These are phyloP conservation scores for Pyrrhoderma noxium DNA, from an alignment of 1,284 basidiomycete species.

Conservation along the genomic window DNA sequence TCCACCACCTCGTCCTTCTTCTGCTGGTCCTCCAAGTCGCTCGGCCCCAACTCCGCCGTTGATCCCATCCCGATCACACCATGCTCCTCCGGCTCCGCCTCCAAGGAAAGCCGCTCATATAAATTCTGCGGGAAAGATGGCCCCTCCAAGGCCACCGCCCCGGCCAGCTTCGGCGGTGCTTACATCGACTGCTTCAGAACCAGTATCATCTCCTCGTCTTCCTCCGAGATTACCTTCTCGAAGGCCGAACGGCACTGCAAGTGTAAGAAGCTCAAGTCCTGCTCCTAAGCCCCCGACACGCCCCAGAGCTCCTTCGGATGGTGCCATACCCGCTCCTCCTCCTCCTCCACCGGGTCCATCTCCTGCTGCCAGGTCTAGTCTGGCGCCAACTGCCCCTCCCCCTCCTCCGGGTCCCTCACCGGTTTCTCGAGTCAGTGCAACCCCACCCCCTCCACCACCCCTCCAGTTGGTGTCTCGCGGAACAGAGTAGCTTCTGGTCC, in stretches of 20 bases:
- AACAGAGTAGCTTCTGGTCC: constrained; percentile 14
- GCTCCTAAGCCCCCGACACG: constrained; percentile 20
- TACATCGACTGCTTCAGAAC: constrained; percentile 15
- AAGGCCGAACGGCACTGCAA: constrained; percentile 29
- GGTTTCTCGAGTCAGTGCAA: constrained; percentile 23
- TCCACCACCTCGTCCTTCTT: constrained; percentile 24
- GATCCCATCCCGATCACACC: constrained; percentile 25
- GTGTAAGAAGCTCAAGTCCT: constrained; percentile 29
- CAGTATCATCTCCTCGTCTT: constrained; percentile 23
- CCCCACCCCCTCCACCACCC: constrained; percentile 20
- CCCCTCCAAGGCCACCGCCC: constrained; percentile 28
- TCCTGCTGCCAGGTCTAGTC: constrained; percentile 9
- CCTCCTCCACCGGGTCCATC: constrained; percentile 24
- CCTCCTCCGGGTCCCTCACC: constrained; percentile 31
- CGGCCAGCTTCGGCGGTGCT: constrained; percentile 26
- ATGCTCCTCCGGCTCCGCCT: constrained; percentile 22
- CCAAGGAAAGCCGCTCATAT: constrained; percentile 20
- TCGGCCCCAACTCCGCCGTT: constrained; percentile 26
- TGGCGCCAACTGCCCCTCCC: constrained; percentile 22
- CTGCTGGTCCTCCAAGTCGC: constrained; percentile 19
- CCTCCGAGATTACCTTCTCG: constrained; percentile 28
- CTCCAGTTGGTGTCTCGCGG: constrained; percentile 4
- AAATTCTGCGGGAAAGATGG: constrained; percentile 17
- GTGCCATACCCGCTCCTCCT: constrained; percentile 25
- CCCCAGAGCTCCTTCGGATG: constrained; percentile 8